Conservation (phyloP, 192 early-diverging fungal genomes). For the Backusella circina region DNA sequence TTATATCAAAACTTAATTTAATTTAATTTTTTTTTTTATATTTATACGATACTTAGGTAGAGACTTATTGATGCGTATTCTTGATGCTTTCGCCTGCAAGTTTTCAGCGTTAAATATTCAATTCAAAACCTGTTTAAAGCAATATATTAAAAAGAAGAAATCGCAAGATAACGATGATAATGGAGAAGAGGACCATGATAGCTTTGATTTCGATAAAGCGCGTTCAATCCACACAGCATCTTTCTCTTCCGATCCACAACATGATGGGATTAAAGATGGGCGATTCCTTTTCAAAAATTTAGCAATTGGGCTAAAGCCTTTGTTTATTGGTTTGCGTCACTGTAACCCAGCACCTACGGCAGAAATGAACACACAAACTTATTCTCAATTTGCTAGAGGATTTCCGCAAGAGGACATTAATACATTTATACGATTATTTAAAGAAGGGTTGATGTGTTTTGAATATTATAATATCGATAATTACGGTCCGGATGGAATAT, state of each 20-base stretch:
- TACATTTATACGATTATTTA: conserved; percentile 69
- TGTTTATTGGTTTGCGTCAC: conserved; percentile 68
- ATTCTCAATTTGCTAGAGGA: conserved; percentile 53
- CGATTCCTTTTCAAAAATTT: conserved; percentile 87
- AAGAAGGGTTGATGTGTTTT: conserved; percentile 79
- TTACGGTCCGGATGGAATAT: conserved; percentile 40
- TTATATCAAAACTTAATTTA: conserved; percentile 41
- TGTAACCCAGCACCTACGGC: conserved; percentile 60
- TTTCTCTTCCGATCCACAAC: conserved; percentile 40
- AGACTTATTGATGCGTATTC: conserved; percentile 71
- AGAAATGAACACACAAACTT: conserved; percentile 31
- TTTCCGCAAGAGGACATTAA: conserved; percentile 70
- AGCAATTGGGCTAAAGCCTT: conserved; percentile 83
- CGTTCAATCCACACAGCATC: conserved; percentile 51
- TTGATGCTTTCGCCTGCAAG: conserved; percentile 82
- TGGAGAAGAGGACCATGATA: conserved; percentile 43
- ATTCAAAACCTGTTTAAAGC: conserved; percentile 58
- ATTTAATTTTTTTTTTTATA: neutral
- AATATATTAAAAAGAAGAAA: conserved; percentile 46
- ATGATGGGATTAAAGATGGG: conserved; percentile 80
- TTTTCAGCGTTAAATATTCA: conserved; percentile 64
- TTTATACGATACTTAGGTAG: conserved; percentile 44
- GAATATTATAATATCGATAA: conserved; percentile 76
- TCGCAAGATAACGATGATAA: conserved; percentile 31
- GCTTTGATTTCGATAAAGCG: conserved; percentile 56